Evolutionary conservation across 2,329 filamentous ascomycete species (phyloP).

Genomic region (Claviceps humidiphila): DNA sequence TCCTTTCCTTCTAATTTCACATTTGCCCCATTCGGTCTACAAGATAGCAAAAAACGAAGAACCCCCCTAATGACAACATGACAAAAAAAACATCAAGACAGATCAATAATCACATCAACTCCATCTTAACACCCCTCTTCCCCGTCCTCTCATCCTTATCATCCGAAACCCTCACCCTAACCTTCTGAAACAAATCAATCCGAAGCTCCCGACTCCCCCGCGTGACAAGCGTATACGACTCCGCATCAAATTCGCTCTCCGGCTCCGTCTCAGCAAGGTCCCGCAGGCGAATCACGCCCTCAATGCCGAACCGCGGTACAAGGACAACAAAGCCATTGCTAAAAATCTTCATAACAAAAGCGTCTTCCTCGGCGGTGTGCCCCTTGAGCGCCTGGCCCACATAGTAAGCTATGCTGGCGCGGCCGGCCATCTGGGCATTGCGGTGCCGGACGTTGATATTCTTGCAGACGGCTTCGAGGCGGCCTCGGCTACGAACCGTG

Average conservation of each 20-base stretch:
- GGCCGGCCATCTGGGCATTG: constrained; percentile 89
- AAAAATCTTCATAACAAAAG: constrained; percentile 94
- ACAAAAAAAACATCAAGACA: no score
- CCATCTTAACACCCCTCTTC: constrained; percentile 80
- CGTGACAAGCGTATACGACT: constrained; percentile 64
- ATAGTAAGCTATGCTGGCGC: constrained; percentile 93
- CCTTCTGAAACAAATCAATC: constrained; percentile 84
- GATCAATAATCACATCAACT: constrained; percentile 26
- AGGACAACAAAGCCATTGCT: constrained; percentile 96
- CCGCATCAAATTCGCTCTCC: constrained; percentile 70
- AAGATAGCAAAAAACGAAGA: no score
- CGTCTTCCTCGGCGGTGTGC: constrained; percentile 65
- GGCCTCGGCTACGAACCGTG: constrained; percentile 65
- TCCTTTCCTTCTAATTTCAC: no score
- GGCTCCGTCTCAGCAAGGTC: constrained; percentile 71
- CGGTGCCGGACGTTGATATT: constrained; percentile 97
- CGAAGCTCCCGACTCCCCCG: constrained; percentile 40
- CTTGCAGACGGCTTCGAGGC: constrained; percentile 86
- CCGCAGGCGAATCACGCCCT: constrained; percentile 74
- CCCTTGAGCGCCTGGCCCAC: constrained; percentile 91
- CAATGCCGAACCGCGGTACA: constrained; percentile 89
- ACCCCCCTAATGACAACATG: no score
- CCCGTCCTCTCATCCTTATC: constrained; percentile 92
- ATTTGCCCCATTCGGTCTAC: no score
- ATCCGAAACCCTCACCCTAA: constrained; percentile 78